Conservation (phyloP, 139 green algal species). For the Auxenochlorella protothecoides region DNA sequence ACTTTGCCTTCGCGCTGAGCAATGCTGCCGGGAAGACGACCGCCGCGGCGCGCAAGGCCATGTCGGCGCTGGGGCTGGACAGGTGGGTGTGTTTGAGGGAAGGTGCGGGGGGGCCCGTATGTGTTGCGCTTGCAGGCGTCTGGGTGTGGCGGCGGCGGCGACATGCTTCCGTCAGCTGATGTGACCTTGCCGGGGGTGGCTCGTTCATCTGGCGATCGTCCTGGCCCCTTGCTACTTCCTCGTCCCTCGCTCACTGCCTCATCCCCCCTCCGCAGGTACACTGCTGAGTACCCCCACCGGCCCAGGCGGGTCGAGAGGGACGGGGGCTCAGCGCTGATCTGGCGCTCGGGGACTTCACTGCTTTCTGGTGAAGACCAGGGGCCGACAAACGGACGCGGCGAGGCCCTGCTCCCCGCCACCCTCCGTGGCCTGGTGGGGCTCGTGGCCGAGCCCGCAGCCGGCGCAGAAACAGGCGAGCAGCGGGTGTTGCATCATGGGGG, state of each 20-base stretch:
- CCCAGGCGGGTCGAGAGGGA: background rate
- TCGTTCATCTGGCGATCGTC: no score
- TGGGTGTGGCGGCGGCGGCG: no score
- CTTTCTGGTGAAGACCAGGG: no score
- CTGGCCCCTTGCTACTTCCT: no score
- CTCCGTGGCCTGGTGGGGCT: constrained; percentile 21
- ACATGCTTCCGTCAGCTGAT: no score
- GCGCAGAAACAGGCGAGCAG: constrained; percentile 12
- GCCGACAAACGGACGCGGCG: constrained; percentile 1
- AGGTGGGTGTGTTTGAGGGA: background rate
- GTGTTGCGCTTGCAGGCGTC: no score
- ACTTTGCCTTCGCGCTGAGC: constrained; percentile 27
- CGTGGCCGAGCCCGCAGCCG: constrained; percentile 16
- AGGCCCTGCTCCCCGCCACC: constrained; percentile 18
- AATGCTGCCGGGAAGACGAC: constrained; percentile 37
- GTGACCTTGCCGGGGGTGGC: no score
- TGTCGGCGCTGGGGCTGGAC: constrained; percentile 31
- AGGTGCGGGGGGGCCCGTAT: no score
- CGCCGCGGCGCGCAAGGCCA: constrained; percentile 20
- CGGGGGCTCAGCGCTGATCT: background rate
- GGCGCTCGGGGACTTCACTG: no score
- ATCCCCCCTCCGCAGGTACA: no score
- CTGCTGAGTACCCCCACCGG: no score
- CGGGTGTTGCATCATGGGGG: background rate
- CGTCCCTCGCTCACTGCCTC: no score